A percentile compares a stretch with the other conserved stretches of the same genome.
Evolutionary conservation across 2,329 filamentous ascomycete species (phyloP).

Genomic region (Phyllosticta citrichinensis): DNA sequence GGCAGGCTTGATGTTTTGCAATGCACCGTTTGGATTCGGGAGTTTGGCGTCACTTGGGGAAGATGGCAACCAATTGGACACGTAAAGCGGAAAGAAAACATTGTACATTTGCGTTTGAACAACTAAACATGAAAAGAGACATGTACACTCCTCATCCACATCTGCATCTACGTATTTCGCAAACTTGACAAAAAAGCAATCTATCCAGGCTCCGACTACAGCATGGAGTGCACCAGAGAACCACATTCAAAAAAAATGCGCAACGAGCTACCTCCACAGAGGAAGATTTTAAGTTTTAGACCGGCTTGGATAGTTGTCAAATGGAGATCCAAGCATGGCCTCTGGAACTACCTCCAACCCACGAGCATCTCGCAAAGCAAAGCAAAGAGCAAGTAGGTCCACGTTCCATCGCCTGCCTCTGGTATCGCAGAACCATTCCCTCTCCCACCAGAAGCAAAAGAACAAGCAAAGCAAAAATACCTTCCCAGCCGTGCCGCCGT

Average conservation of each 20-base stretch:
- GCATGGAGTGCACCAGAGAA: too few species aligned
- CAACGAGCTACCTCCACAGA: too few species aligned
- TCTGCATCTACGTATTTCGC: not conserved
- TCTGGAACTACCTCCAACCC: too few species aligned
- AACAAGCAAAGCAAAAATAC: not conserved
- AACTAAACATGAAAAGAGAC: not conserved
- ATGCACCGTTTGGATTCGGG: not conserved
- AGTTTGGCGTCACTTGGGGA: not conserved
- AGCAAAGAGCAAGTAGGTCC: too few species aligned
- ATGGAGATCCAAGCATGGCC: too few species aligned
- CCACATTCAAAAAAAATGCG: too few species aligned
- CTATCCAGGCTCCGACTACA: not conserved
- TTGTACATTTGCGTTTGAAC: not conserved
- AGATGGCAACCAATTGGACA: not conserved
- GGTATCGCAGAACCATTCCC: not conserved
- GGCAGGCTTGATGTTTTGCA: not conserved
- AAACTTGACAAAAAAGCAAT: not conserved
- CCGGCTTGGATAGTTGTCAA: too few species aligned
- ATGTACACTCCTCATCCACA: not conserved
- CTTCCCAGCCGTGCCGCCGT: not conserved
- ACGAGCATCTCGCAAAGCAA: too few species aligned
- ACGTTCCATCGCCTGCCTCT: too few species aligned
- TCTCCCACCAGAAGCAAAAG: not conserved
- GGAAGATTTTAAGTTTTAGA: too few species aligned
- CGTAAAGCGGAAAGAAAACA: not conserved